Percentiles rank a stretch among this genome's conserved stretches.
phyloP scores from a whole-genome alignment of 805 yeast genomes.

The Isabelozyma rhagii region DNA sequence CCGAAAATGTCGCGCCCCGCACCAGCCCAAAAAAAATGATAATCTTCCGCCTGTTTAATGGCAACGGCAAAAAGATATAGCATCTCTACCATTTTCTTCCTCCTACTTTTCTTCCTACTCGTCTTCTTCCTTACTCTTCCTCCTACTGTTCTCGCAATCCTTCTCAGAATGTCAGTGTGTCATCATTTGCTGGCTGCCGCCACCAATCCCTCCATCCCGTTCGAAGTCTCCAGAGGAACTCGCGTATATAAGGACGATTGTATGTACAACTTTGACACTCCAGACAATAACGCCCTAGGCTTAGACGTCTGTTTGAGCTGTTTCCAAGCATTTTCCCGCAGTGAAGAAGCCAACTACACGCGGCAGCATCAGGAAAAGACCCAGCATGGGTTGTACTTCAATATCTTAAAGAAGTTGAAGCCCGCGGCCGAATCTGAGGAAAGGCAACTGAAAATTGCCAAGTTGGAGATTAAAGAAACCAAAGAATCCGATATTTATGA shows the following conservation, averaged over 20 bases:
- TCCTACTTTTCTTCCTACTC: too few relatives aligned
- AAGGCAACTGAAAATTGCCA: slow-evolving; percentile 47
- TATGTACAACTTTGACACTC: slow-evolving; percentile 77
- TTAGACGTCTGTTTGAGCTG: slow-evolving; percentile 75
- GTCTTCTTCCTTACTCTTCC: too few relatives aligned
- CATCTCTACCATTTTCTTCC: too few relatives aligned
- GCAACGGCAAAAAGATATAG: not conserved
- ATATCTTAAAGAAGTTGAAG: slow-evolving; percentile 52
- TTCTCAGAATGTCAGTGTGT: not conserved
- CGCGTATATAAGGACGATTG: slow-evolving; percentile 84
- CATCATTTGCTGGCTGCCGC: not conserved
- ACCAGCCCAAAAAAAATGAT: too few relatives aligned
- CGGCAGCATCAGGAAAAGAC: slow-evolving; percentile 49
- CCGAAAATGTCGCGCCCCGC: too few relatives aligned
- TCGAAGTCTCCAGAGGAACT: slow-evolving; percentile 10
- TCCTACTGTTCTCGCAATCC: not conserved
- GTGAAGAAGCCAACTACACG: slow-evolving; percentile 46
- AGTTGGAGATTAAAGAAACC: slow-evolving; percentile 64
- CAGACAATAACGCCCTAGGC: slow-evolving; percentile 49
- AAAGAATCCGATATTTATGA: slow-evolving; percentile 63
- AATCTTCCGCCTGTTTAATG: too few relatives aligned
- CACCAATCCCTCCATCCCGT: not conserved
- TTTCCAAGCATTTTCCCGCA: slow-evolving; percentile 64
- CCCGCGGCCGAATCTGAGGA: slow-evolving; percentile 31
- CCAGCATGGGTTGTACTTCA: slow-evolving; percentile 57